A percentile compares a stretch with the other conserved stretches of the same genome.
Evolutionary conservation across 345 rosid species (phyloP).

Genomic region (Anastatica hierochuntica): DNA sequence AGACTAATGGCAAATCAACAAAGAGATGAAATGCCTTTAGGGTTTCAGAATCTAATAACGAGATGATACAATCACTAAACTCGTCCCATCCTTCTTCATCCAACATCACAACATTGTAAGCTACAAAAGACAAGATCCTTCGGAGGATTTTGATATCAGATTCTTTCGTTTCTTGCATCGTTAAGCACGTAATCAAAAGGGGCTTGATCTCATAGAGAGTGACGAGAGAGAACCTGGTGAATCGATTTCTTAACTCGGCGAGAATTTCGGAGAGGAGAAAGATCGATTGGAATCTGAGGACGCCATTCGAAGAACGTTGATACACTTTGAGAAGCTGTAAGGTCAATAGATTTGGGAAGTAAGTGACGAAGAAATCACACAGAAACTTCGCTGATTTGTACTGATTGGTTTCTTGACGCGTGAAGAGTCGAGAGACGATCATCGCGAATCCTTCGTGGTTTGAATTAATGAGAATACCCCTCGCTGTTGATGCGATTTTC

Average conservation of each 20-base stretch:
- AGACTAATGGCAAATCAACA: not conserved
- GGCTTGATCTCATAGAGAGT: not conserved
- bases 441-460: not conserved
- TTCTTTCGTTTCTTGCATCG: not conserved
- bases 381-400: not conserved
- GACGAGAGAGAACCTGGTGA: not conserved
- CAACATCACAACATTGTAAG: not conserved
- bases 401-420: not conserved
- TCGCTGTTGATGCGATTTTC: not conserved
- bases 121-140: not conserved
- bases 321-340: not conserved
- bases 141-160: not conserved
- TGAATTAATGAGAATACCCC: not conserved
- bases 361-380: not conserved
- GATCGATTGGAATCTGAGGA: not conserved
- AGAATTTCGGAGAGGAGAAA: not conserved
- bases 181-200: conserved; percentile 3
- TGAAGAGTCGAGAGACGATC: not conserved
- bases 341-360: not conserved
- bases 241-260: not conserved
- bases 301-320: not conserved
- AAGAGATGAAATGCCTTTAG: not conserved
- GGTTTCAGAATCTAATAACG: not conserved
- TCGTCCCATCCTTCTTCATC: conserved; percentile 6
- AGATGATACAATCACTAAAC: conserved; percentile 13